phyloP scores from a whole-genome alignment of 2,329 filamentous ascomycete species.

The Xylaria arbuscula region DNA sequence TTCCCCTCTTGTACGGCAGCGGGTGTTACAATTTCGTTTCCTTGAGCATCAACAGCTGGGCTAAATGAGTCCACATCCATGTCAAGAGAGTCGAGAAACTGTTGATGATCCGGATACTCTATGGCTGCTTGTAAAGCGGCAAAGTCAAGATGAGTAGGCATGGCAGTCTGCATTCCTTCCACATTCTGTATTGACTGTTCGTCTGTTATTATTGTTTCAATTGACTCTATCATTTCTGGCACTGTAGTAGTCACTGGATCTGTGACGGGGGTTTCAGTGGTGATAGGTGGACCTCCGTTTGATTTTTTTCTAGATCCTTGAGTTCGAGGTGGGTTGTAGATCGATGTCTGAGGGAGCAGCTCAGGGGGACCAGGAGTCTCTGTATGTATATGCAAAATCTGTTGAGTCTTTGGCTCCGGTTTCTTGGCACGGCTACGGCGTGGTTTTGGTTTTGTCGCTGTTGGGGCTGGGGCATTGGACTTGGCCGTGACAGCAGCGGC shows the following conservation, averaged over 20 bases:
- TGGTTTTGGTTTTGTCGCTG: constrained; percentile 50
- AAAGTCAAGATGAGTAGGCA: constrained; percentile 35
- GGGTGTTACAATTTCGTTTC: constrained; percentile 16
- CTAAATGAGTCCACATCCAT: constrained; percentile 39
- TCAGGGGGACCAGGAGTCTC: constrained; percentile 59
- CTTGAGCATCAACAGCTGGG: constrained; percentile 34
- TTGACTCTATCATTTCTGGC: constrained; percentile 1
- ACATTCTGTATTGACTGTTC: constrained; percentile 33
- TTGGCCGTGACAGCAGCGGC: constrained; percentile 45
- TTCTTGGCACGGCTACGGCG: constrained; percentile 50
- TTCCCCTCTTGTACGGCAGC: constrained; percentile 15
- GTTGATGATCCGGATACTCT: constrained; percentile 40
- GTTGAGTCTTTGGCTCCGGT: constrained; percentile 41
- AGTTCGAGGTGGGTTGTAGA: constrained; percentile 54
- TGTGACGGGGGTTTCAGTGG: constrained; percentile 25
- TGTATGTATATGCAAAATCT: constrained; percentile 53
- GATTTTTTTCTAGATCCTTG: constrained; percentile 40
- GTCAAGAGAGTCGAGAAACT: constrained; percentile 37
- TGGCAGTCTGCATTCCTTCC: constrained; percentile 28
- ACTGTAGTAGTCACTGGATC: constrained; percentile 11
- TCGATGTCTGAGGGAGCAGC: constrained; percentile 56
- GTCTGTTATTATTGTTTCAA: constrained; percentile 26
- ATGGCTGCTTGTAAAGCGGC: constrained; percentile 41
- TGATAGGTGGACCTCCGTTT: constrained; percentile 35
- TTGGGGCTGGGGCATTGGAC: constrained; percentile 45